Evolutionary conservation across 768 basidiomycete species (phyloP).

Genomic region (Butyriboletus loyo): DNA sequence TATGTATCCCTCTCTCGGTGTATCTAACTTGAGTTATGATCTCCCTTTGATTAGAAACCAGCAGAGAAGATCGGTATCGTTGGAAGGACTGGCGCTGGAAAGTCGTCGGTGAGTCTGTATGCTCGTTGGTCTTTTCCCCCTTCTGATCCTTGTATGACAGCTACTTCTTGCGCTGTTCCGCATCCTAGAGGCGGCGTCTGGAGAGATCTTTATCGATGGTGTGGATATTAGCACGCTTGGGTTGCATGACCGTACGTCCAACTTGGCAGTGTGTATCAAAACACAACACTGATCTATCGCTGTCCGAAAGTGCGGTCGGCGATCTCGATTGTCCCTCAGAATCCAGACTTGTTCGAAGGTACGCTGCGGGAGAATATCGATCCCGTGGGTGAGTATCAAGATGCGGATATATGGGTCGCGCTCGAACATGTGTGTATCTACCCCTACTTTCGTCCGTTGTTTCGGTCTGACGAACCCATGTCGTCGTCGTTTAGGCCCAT

Average conservation of each 20-base stretch:
- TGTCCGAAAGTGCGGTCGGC: slow-evolving; percentile 55
- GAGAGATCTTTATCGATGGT: slow-evolving; percentile 69
- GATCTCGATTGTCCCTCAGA: slow-evolving; percentile 87
- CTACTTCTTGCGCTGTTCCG: slow-evolving; percentile 72
- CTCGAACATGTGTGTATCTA: slow-evolving; percentile 53
- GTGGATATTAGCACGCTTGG: slow-evolving; percentile 77
- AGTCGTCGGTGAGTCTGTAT: slow-evolving; percentile 57
- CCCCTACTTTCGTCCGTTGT: too few relatives aligned
- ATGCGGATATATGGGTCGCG: slow-evolving; percentile 85
- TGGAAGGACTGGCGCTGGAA: slow-evolving; percentile 79
- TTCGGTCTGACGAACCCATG: not conserved
- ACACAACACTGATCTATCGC: not conserved
- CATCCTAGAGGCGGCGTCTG: slow-evolving; percentile 67
- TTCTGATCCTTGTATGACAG: slow-evolving; percentile 26
- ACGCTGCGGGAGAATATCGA: slow-evolving; percentile 87
- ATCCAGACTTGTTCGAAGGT: slow-evolving; percentile 66
- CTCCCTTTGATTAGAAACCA: slow-evolving; percentile 47
- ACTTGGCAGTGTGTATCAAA: too few relatives aligned
- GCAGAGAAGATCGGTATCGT: slow-evolving; percentile 89
- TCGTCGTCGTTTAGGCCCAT: slow-evolving; percentile 43
- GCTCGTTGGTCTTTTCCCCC: not conserved
- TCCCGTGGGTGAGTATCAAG: slow-evolving; percentile 69
- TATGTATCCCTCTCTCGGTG: slow-evolving; percentile 26
- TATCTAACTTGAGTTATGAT: slow-evolving; percentile 2
- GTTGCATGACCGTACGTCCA: slow-evolving; percentile 48